A percentile compares a stretch with the other conserved stretches of the same genome.
phyloP scores from a whole-genome alignment of 768 basidiomycete species.

The Filobasidium floriforme region DNA sequence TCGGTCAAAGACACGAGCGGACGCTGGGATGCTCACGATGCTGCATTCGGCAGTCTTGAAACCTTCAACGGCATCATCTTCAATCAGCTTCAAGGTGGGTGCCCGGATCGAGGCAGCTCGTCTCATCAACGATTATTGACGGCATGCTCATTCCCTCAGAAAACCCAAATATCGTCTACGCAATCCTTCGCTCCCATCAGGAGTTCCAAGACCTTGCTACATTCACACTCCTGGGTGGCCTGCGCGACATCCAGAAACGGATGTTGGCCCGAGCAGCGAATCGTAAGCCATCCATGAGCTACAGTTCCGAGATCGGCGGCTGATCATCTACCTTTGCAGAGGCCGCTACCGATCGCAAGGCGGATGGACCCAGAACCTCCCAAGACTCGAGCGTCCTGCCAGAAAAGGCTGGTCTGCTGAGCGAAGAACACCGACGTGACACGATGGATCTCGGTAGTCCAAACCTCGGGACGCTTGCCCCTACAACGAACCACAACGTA shows the following conservation, averaged over 20 bases:
- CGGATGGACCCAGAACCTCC: background rate
- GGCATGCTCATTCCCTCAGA: constrained; percentile 46
- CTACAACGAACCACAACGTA: background rate
- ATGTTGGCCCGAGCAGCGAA: constrained; percentile 52
- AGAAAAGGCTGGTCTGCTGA: constrained; percentile 12
- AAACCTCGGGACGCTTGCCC: background rate
- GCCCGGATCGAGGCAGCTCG: background rate
- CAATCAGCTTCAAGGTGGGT: constrained; percentile 54
- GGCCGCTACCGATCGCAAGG: background rate
- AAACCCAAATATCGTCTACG: constrained; percentile 82
- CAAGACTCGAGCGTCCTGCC: constrained; percentile 10
- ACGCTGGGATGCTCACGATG: too few species aligned
- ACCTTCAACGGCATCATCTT: constrained; percentile 79
- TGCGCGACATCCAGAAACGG: constrained; percentile 73
- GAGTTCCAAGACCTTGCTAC: constrained; percentile 83
- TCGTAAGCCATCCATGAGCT: constrained; percentile 19
- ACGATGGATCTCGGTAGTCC: constrained; percentile 2
- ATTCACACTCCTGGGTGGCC: constrained; percentile 76
- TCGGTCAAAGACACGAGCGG: too few species aligned
- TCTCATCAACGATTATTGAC: background rate
- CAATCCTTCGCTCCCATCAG: constrained; percentile 72
- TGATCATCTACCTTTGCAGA: background rate
- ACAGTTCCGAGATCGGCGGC: background rate
- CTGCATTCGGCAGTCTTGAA: constrained; percentile 59
- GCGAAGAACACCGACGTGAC: constrained; percentile 8